Evolutionary conservation across 257 asterid genomes (phyloP).

Genomic region (Ocimum tenuiflorum): DNA sequence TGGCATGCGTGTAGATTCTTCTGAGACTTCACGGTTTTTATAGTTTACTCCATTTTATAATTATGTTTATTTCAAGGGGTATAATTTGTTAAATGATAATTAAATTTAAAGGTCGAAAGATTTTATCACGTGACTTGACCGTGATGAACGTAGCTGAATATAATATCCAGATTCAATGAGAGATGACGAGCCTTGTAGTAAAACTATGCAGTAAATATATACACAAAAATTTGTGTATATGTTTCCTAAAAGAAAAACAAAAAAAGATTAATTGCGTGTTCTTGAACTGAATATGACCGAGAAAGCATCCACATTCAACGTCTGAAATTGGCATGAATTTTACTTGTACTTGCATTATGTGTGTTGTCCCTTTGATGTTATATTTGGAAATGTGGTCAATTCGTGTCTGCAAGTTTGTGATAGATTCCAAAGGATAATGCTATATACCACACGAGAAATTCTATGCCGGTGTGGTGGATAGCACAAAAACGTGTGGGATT

Average conservation of each 20-base stretch:
- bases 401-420: too few relatives aligned
- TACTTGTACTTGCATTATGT: not conserved
- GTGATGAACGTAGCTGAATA: conserved; percentile 1
- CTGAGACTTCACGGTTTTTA: not conserved
- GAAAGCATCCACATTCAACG: conserved; percentile 20
- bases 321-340: not conserved
- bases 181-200: not conserved
- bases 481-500: too few relatives aligned
- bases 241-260: not conserved
- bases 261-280: not conserved
- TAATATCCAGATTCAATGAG: conserved; percentile 1
- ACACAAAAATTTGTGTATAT: too few relatives aligned
- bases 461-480: too few relatives aligned
- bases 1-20: conserved; percentile 6
- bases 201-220: too few relatives aligned
- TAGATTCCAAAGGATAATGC: too few relatives aligned
- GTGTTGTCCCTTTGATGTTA: not conserved
- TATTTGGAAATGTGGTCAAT: not conserved
- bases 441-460: too few relatives aligned
- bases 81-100: too few relatives aligned
- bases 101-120: too few relatives aligned
- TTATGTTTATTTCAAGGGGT: too few relatives aligned
- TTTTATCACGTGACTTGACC: too few relatives aligned
- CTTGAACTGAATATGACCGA: conserved; percentile 6
- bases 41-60: too few relatives aligned